Evolutionary conservation across 1,284 basidiomycete species (phyloP), one percentile per base, ranked within the genome.

Genomic region (Rhodotorula sp.): DNA sequence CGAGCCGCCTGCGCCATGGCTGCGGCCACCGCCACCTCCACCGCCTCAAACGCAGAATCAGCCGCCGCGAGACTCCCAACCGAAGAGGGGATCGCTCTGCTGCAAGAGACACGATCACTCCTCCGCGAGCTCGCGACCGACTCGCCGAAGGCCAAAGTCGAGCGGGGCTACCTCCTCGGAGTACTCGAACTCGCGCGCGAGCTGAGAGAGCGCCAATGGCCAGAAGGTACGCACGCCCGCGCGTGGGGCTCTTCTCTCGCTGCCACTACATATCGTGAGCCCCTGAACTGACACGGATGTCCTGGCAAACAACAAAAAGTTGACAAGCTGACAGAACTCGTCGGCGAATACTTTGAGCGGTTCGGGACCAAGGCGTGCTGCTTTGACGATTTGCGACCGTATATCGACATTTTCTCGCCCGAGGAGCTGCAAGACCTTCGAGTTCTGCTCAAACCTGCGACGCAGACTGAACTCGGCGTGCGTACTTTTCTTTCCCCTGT

Each of bases 321-420:
- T 76, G 87, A 69, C 76, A 84, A 64, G 45, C 64, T 78, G 7
- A 30, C 55, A 18, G n/a, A 68, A 1, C 75, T 80, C 33, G 62
- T 80, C 18, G 44, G 86, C 76, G 81, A 84, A 59, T 95, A 95
- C 79, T 87, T 92, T 77, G 82, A 86, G 53, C 83, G 82, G 68
- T 87, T 93, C 77, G 88, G 89, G 18, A 86, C 87, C 79, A 95
- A 93, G 80, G 83, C 88, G 8, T 91, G 89, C 79, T 93, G 91
- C 79, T 91, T 87, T 72, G 91, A 94, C 80, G 93, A 95, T 76
- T 81, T 95, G 57, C 84, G 84, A 72, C 86, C 87, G 7, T 93
- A 89, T 78, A 75, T 82, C 6, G 79, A 87, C 14, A 80, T 89
- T 6, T 74, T 78, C 0, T 80, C 84, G 44, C 83, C 81, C 4